A percentile compares a stretch with the other conserved stretches of the same genome.
Conservation (phyloP, 192 early-diverging fungal species). For the Entomortierella parvispora region DNA sequence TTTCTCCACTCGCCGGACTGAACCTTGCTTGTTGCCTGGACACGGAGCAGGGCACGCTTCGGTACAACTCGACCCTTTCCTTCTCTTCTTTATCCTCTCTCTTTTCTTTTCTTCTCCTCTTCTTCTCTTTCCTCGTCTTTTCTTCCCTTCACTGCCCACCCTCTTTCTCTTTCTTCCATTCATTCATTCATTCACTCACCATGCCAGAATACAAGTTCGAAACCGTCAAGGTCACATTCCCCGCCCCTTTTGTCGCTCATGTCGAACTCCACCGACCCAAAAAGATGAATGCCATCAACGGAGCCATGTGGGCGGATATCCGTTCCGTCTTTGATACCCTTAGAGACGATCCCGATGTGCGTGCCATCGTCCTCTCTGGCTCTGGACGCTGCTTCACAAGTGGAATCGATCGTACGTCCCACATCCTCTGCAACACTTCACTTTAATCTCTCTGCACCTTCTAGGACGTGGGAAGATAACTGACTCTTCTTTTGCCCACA, state of each 20-base stretch:
- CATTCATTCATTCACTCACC: conserved; percentile 4
- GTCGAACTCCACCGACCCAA: conserved; percentile 87
- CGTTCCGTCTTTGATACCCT: conserved; percentile 37
- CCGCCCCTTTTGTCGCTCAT: conserved; percentile 73
- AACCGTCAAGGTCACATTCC: conserved; percentile 66
- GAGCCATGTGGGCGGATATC: conserved; percentile 33
- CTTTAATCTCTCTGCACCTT: neutral
- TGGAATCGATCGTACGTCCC: conserved; percentile 84
- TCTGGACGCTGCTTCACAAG: conserved; percentile 85
- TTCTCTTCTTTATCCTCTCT: neutral
- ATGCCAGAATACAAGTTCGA: conserved; percentile 66
- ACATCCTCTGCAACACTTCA: neutral
- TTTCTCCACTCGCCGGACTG: too few relatives aligned
- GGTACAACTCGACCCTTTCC: neutral
- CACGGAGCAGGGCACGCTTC: neutral
- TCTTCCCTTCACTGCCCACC: neutral
- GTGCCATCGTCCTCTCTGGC: conserved; percentile 82
- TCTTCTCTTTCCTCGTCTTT: neutral
- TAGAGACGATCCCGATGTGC: conserved; percentile 70
- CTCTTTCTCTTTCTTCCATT: neutral
- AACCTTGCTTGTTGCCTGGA: neutral
- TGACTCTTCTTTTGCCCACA: neutral
- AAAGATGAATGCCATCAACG: conserved; percentile 87
- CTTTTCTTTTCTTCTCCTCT: neutral
- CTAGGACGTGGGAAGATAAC: neutral